Base-by-base conservation (phyloP, 257 asterid genomes). In the Avicennia marina region DNA sequence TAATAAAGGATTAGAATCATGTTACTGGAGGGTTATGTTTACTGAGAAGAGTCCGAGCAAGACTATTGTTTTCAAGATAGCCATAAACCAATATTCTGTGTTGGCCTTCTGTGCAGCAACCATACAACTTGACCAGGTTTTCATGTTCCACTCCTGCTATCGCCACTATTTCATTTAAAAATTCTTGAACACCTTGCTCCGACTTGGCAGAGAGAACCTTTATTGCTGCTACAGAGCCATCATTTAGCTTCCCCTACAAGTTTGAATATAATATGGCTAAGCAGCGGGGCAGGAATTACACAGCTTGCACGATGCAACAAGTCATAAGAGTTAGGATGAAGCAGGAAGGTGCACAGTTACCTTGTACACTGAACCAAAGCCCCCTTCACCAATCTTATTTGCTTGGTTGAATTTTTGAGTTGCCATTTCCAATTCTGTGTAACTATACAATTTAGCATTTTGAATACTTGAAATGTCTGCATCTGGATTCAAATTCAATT, bases 1-100 rank as follows among this genome's bases (percentile, higher is more conserved):
- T 18, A 49, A 38, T 8, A 40, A 13, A 12, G 20, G 10, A 16
- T 29, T 53, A 26, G 16, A 72, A 40, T 40, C 2, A 39, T 62
- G 43, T 5, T 12, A 46, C 6, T 46, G 13, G 12, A 26, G 11
- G 42, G 19, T 15, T 44, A 64, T 42, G n/a, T 56, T 78, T 75
- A 91, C 98, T 90, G 16, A 85, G 77, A 75, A 88, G 95, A 59
- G 89, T 81, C 77, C 70, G 96, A 67, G 96, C 84, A 58, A 91
- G 83, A 78, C 98, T 91, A 53, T 83, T 84, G 38, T 91, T 83
- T 75, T 88, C 95, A 29, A 85, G 85, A 73, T 88, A 88, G 72
- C 87, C 86, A 22, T 91, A 91, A 16, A 91, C 98, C 83, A 91
- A 67, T 34, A 88, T 85, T 74, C 95, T 80, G 24, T 81, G 88